Evolutionary conservation across 148 eudicot genomes (phyloP), one percentile per base, ranked within the genome.

Genomic region (Amaranthus hypochondriacus): DNA sequence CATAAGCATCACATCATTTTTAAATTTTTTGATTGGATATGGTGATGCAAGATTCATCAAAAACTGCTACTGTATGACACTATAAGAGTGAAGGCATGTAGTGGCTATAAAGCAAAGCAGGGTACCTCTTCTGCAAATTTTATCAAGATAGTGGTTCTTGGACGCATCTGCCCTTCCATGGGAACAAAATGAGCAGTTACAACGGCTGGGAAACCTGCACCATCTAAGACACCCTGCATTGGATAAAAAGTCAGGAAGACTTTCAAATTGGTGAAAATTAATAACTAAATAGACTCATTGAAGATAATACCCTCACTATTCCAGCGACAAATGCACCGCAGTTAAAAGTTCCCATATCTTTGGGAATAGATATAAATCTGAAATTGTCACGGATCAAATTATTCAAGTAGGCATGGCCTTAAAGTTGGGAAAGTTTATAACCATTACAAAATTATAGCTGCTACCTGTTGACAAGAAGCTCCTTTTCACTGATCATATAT

Each of bases 291-390:
- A 51, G 48, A 65, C 55, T 15, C 73, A 14, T 28, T 28, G 6
- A 69, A 60, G 48, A 81, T 86, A 52, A 52, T 79, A 96, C 99
- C 92, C 95, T 87, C 66, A 96, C 99, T 72, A 96, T 90, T 85
- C 99, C 99, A 73, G 99, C 99, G 75, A 96, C 99, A 87, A 96
- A 96, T 47, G 99, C 99, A 49, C 99, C 99, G 68, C 97, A 96
- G 79, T 96, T 96, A 72, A 96, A 96, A 48, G 99, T 86, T 43
- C 99, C 99, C 99, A 92, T 96, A 82, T 96, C 99, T 80, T 96
- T 96, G 11, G 99, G 99, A 83, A 90, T 84, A 49, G 99, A 96
- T 70, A 96, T 96, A 77, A 92, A 96, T 77, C 99, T 96, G 81
- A 62, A 79, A 66, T 42, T 14, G 60, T 56, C 53, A 63, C 48